phyloP scores from a whole-genome alignment of 345 rosid species.

The Viola odorata region DNA sequence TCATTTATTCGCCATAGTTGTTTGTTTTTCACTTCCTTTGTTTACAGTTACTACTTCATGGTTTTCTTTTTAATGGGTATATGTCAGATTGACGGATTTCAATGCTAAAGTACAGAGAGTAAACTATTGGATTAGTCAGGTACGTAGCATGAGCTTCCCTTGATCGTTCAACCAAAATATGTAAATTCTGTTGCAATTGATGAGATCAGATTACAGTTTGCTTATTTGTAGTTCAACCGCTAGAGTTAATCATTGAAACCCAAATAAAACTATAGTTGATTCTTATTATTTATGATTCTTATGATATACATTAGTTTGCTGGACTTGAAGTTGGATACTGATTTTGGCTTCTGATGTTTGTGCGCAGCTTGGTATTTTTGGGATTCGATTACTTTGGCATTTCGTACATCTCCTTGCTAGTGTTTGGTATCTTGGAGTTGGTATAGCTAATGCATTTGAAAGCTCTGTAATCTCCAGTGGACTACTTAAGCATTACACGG shows the following conservation, averaged over 20 bases:
- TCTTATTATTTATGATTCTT: not conserved
- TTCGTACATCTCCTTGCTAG: conserved; percentile 54
- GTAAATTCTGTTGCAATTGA: too few relatives aligned
- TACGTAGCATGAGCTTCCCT: conserved; percentile 3
- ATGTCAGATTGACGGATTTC: conserved; percentile 26
- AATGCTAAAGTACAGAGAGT: conserved; percentile 11
- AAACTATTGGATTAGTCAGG: conserved; percentile 11
- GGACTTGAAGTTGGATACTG: conserved; percentile 14
- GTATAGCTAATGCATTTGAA: conserved; percentile 35
- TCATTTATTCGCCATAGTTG: not conserved
- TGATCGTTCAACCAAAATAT: not conserved
- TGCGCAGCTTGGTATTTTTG: conserved; percentile 42
- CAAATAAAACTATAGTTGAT: too few relatives aligned
- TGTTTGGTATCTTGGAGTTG: conserved; percentile 41
- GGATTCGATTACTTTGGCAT: conserved; percentile 53
- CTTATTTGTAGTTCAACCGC: too few relatives aligned
- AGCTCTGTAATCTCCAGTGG: conserved; percentile 60
- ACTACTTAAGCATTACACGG: conserved; percentile 39
- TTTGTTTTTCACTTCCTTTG: too few relatives aligned
- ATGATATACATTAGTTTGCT: not conserved
- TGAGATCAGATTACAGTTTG: too few relatives aligned
- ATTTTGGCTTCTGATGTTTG: conserved; percentile 16
- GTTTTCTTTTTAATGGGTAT: not conserved
- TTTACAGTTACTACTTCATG: too few relatives aligned
- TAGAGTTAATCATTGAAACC: too few relatives aligned